Base-by-base conservation (phyloP, 2,329 filamentous ascomycete genomes). In the Penicillium oxalicum region DNA sequence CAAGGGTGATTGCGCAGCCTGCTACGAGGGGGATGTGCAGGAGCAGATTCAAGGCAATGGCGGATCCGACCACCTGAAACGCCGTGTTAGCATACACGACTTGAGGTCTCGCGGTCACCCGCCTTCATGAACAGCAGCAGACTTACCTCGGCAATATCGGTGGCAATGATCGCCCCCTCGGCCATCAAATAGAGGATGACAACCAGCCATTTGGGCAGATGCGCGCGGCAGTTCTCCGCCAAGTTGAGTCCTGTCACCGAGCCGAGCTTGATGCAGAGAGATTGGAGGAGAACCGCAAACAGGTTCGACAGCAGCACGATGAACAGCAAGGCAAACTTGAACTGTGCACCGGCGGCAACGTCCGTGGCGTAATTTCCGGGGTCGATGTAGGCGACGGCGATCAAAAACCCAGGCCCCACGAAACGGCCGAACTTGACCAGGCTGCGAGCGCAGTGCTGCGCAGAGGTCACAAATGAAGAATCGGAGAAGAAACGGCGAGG, bases 151-250 rank as follows among this genome's bases (percentile, higher is more conserved):
- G 83, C 83, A 54, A 87, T 81, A 62, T 87, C 84, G 0, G 84
- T 87, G 0, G 84, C 84, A 45, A 87, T 81, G 49, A 87, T 87
- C 51, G 84, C 83, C 4, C 77, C 69, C 64, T 87, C 84, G 1
- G 83, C 79, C 53, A 87, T 70, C 18, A 75, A 64, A 58, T 87
- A 87, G 3, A 87, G 70, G 13, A 74, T 60, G 39, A 78, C 75
- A 52, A 82, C 84, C 47, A 87, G 62, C 84, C 83, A 87, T 55
- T 71, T 72, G 1, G 84, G 84, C 11, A 86, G 72, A 62, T 83
- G 82, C 7, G 76, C 80, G 32, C 83, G 77, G 57, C 82, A 86
- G 8, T 82, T 81, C 53, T 84, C 77, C 1, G 84, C 81, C 11
- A 87, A 73, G 58, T 86, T 83, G 44, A 86, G 68, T 2, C 84